Conservation (phyloP, 2,329 filamentous ascomycete species). For the Aspergillus flavus region DNA sequence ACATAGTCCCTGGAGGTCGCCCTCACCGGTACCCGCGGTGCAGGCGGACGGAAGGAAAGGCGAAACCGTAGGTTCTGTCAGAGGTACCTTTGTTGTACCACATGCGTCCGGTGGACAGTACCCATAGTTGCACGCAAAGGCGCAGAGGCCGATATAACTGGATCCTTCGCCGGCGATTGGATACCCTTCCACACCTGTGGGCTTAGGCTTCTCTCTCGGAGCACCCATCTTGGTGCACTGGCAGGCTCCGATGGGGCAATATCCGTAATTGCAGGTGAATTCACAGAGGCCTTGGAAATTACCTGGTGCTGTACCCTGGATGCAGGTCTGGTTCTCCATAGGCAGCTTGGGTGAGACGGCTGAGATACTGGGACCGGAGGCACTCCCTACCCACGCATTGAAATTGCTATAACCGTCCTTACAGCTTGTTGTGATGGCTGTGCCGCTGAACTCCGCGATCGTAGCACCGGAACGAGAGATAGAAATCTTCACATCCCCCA, state of each 20-base stretch:
- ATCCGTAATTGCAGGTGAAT: slow-evolving; percentile 30
- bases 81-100: slow-evolving; percentile 10
- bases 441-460: slow-evolving; percentile 21
- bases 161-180: slow-evolving; percentile 12
- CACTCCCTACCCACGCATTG: slow-evolving; percentile 36
- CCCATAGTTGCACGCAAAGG: slow-evolving; percentile 16
- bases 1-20: not conserved
- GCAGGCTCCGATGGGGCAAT: slow-evolving; percentile 24
- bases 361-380: not conserved
- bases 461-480: slow-evolving; percentile 21
- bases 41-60: slow-evolving; percentile 11
- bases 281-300: slow-evolving; percentile 27
- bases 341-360: slow-evolving; percentile 6
- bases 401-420: slow-evolving; percentile 30
- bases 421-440: slow-evolving; percentile 26
- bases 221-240: slow-evolving; percentile 8
- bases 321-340: slow-evolving; percentile 20
- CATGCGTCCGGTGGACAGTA: slow-evolving; percentile 14
- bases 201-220: not conserved
- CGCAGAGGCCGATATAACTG: slow-evolving; percentile 19
- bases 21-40: not conserved
- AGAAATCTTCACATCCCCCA: slow-evolving; percentile 25
- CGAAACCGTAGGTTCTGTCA: slow-evolving; percentile 13
- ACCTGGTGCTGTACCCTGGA: slow-evolving; percentile 21
- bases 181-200: slow-evolving; percentile 10